phyloP scores from a whole-genome alignment of 2,329 filamentous ascomycete species.

The Clarireedia hainanense region DNA sequence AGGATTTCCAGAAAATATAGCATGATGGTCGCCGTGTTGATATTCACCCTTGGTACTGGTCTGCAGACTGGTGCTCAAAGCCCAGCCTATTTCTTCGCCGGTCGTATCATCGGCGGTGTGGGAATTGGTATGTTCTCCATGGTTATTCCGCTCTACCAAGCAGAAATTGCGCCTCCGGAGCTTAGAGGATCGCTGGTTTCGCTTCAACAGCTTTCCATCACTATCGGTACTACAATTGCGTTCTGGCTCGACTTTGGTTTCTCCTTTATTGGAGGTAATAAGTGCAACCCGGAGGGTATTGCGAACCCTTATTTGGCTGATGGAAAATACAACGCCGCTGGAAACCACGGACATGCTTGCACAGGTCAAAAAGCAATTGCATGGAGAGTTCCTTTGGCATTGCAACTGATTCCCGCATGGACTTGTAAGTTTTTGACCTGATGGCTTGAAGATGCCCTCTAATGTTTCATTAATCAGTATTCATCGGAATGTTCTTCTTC shows the following conservation, averaged over 20 bases:
- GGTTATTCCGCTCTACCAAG: slow-evolving; percentile 51
- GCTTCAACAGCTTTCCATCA: slow-evolving; percentile 53
- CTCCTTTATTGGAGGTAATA: slow-evolving; percentile 39
- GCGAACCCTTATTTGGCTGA: background rate
- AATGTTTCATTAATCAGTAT: slow-evolving; percentile 24
- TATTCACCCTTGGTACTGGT: slow-evolving; percentile 44
- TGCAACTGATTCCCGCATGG: slow-evolving; percentile 53
- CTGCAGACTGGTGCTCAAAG: slow-evolving; percentile 35
- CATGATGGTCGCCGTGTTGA: slow-evolving; percentile 41
- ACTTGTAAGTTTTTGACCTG: slow-evolving; percentile 30
- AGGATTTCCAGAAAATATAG: slow-evolving; percentile 44
- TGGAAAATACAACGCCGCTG: slow-evolving; percentile 36
- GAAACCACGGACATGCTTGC: slow-evolving; percentile 41
- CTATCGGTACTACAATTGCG: slow-evolving; percentile 34
- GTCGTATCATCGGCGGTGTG: slow-evolving; percentile 41
- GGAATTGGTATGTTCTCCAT: slow-evolving; percentile 43
- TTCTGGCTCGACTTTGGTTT: slow-evolving; percentile 56
- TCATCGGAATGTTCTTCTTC: slow-evolving; percentile 43
- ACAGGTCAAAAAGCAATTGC: slow-evolving; percentile 30
- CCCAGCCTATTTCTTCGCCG: slow-evolving; percentile 46
- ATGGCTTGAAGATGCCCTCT: background rate
- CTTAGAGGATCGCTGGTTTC: slow-evolving; percentile 52
- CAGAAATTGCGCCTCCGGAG: slow-evolving; percentile 48
- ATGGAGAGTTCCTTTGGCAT: slow-evolving; percentile 55
- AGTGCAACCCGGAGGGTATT: slow-evolving; percentile 21